These are phyloP conservation scores for Epipyxis sp. DNA, from an alignment of 108 stramenopile genomes.

Conservation along the genomic window DNA sequence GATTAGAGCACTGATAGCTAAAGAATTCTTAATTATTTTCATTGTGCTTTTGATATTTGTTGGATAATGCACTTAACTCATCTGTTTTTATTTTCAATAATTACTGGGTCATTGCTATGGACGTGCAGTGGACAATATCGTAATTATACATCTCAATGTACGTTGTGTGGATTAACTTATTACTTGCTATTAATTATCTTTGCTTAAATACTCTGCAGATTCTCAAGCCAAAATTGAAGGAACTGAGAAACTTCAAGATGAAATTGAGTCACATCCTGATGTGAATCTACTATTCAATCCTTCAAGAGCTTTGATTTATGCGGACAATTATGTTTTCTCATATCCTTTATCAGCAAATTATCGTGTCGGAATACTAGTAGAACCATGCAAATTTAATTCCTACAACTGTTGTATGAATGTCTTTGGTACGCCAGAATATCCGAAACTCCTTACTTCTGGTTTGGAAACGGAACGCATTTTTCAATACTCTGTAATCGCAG, in stretches of 20 bases:
- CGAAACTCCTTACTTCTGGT: slow-evolving; percentile 26
- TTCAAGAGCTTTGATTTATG: not conserved
- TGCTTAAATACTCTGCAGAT: too few relatives aligned
- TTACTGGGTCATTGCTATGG: too few relatives aligned
- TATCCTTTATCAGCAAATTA: not conserved
- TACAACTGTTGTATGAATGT: slow-evolving; percentile 57
- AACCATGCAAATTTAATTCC: slow-evolving; percentile 28
- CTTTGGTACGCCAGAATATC: slow-evolving; percentile 53
- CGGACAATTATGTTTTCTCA: not conserved
- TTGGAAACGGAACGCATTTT: slow-evolving; percentile 33
- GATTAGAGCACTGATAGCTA: too few relatives aligned
- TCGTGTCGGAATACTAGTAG: not conserved
- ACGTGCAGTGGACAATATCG: too few relatives aligned
- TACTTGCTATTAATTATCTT: too few relatives aligned
- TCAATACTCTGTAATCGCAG: slow-evolving; percentile 39
- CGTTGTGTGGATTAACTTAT: too few relatives aligned
- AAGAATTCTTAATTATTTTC: too few relatives aligned
- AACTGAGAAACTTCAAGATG: not conserved
- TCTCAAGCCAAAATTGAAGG: not conserved
- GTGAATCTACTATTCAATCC: slow-evolving; percentile 19
- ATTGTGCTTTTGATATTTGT: too few relatives aligned
- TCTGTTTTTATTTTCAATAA: too few relatives aligned
- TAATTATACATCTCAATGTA: too few relatives aligned
- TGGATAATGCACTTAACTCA: too few relatives aligned
- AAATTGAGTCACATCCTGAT: slow-evolving; percentile 15